Evolutionary conservation across 331 rosid genomes (phyloP).

Genomic region (Phaseolus coccineus): DNA sequence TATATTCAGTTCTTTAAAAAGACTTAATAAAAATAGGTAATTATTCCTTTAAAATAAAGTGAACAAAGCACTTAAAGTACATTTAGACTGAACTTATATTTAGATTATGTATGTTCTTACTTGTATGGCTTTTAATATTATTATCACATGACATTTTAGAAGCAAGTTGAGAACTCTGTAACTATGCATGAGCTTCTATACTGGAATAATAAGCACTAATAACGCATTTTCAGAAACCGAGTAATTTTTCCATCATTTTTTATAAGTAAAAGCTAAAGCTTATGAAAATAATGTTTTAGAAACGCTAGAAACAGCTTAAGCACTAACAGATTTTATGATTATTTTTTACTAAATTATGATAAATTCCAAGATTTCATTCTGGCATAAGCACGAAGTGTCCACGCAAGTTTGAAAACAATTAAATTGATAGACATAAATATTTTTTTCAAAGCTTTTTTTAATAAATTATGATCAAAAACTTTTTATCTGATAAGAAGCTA

Average conservation of each 20-base stretch:
- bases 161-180: background rate
- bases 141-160: background rate
- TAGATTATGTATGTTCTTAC: background rate
- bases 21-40: background rate
- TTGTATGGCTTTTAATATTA: background rate
- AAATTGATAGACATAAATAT: too few relatives aligned
- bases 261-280: background rate
- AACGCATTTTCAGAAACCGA: slow-evolving; percentile 12
- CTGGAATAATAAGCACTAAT: background rate
- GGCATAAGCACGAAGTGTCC: background rate
- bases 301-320: background rate
- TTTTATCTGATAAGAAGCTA: too few relatives aligned
- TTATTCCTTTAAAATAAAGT: too few relatives aligned
- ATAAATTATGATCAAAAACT: too few relatives aligned
- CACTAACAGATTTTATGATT: background rate
- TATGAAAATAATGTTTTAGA: background rate
- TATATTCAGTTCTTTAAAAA: background rate
- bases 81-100: background rate
- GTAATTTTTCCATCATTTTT: background rate
- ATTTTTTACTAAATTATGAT: background rate
- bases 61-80: background rate
- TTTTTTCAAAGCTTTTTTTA: too few relatives aligned
- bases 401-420: background rate
- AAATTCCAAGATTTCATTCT: slow-evolving; percentile 7
- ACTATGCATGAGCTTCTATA: background rate